Evolutionary conservation across 2,329 filamentous ascomycete genomes (phyloP), one percentile per base, ranked within the genome.

Genomic region (Gyromitra esculenta): DNA sequence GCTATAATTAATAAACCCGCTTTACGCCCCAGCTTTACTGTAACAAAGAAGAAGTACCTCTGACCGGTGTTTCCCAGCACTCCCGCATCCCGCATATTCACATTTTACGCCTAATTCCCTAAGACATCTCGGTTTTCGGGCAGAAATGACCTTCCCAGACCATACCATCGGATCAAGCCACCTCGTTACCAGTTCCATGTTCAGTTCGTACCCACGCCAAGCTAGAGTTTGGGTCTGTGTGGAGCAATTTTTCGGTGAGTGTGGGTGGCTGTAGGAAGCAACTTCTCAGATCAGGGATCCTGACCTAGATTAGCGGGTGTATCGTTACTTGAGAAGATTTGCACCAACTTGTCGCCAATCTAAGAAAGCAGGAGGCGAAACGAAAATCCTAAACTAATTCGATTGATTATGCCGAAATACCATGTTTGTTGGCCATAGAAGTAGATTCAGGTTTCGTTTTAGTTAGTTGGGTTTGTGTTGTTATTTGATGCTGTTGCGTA

Each of bases 151-250:
- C 3, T 57, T 57, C 59, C 66, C 21, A 73, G 66, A 66, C 60
- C 50, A 75, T 39, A 59, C 50, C 59, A 59, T 70, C 72, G 68
- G 72, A 64, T 75, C 72, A 75, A 75, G 72, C 72, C 66, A 71
- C 64, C 54, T 48, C 41, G 57, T 69, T 74, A 69, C 72, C 72
- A 71, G 72, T 75, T 35, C 65, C 72, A 75, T 64, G 65, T 71
- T 21, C 18, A 41, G 65, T 63, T 56, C n/a, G 21, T 64, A 43
- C 48, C 66, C 52, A 64, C 43, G 66, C 72, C 59, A 75, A 70
- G 72, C 50, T 37, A 25, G 54, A 5, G 21, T 65, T 75, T 52
- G 57, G 72, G 72, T 75, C 72, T 63, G 72, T 75, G 72, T 75
- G 72, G 66, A 71, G 45, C 41, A 25, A n/a, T 35, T 43, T 56